These are phyloP conservation scores for Populus hybrid DNA, from an alignment of 441 rosid genomes.

Conservation along the genomic window DNA sequence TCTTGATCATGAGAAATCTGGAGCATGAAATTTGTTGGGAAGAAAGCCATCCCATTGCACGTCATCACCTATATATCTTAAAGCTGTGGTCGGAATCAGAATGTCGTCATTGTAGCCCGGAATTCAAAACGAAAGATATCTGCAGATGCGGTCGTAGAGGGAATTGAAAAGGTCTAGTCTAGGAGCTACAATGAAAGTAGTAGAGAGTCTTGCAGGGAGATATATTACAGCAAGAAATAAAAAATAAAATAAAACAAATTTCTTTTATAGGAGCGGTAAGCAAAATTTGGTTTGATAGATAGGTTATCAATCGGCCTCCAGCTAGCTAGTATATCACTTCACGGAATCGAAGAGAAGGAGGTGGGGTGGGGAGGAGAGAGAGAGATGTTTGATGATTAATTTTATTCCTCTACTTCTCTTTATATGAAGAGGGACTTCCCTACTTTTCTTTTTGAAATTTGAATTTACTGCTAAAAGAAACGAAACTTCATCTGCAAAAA, in stretches of 20 bases:
- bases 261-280: conserved; percentile 16
- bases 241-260: conserved; percentile 15
- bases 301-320: conserved; percentile 26
- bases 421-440: conserved; percentile 30
- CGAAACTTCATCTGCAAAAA: neutral
- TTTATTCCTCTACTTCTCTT: conserved; percentile 37
- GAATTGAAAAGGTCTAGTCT: neutral
- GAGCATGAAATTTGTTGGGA: conserved; percentile 80
- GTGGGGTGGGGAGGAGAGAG: conserved; percentile 14
- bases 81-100: conserved; percentile 12
- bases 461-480: conserved; percentile 1
- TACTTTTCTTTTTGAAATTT: neutral
- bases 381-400: conserved; percentile 19
- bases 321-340: conserved; percentile 7
- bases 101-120: conserved; percentile 22
- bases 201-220: neutral
- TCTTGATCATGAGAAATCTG: conserved; percentile 61
- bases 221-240: neutral
- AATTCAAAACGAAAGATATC: neutral
- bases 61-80: conserved; percentile 38
- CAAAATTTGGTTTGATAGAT: conserved; percentile 26
- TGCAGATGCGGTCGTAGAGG: conserved; percentile 10
- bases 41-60: conserved; percentile 89
- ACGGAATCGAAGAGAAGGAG: conserved; percentile 24
- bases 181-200: neutral